A percentile compares a stretch with the other conserved stretches of the same genome.
These are phyloP conservation scores for Teratosphaeria epicoccoides DNA, from an alignment of 2,329 filamentous ascomycete genomes.

Conservation along the genomic window DNA sequence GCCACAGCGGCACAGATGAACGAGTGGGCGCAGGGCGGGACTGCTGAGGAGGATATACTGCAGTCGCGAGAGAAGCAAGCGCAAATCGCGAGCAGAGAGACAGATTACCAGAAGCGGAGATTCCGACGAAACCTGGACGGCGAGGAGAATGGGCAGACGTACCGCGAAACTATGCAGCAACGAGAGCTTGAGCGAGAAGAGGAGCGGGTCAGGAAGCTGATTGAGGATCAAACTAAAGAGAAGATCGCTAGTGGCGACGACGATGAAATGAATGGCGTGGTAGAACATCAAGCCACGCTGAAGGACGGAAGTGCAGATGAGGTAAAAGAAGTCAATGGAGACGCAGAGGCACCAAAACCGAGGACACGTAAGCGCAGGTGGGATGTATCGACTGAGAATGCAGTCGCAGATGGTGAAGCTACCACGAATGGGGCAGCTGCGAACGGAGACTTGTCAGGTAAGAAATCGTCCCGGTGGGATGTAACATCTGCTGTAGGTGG, in stretches of 20 bases:
- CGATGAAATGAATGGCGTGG: conserved; percentile 49
- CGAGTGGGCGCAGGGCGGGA: conserved; percentile 82
- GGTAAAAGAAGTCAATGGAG: conserved; percentile 52
- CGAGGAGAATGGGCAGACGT: conserved; percentile 64
- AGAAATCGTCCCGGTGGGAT: conserved; percentile 77
- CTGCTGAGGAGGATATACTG: conserved; percentile 84
- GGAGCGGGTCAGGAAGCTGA: conserved; percentile 68
- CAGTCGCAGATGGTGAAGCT: conserved; percentile 32
- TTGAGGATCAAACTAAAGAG: conserved; percentile 63
- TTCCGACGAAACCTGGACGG: conserved; percentile 76
- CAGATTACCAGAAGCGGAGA: conserved; percentile 92
- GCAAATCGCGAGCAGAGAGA: conserved; percentile 84
- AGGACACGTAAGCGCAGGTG: conserved; percentile 78
- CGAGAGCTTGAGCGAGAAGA: conserved; percentile 91
- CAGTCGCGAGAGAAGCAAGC: conserved; percentile 79
- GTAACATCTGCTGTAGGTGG: conserved; percentile 48
- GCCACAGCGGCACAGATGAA: conserved; percentile 85
- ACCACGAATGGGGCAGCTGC: conserved; percentile 9
- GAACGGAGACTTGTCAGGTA: conserved; percentile 30
- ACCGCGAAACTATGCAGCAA: conserved; percentile 81
- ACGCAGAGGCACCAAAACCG: conserved; percentile 60
- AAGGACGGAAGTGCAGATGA: conserved; percentile 59
- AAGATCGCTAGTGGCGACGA: conserved; percentile 60
- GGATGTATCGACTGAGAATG: conserved; percentile 60
- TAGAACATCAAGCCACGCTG: conserved; percentile 55